Evolutionary conservation across 2,329 filamentous ascomycete species (phyloP).

Genomic region (Alternaria novae-zelandiae): DNA sequence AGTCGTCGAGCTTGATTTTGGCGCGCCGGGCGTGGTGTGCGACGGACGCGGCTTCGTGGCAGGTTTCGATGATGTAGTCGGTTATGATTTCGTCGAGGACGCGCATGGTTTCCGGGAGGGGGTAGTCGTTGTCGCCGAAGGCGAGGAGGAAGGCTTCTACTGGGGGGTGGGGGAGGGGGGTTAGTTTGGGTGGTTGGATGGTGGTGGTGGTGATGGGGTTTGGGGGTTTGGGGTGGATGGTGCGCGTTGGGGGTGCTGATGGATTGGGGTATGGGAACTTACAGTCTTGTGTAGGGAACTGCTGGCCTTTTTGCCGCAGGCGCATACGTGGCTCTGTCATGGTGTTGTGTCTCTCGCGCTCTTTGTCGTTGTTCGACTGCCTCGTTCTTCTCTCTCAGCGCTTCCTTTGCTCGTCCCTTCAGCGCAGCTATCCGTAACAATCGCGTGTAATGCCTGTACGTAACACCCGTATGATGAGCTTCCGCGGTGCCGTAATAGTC

Average conservation of each 20-base stretch:
- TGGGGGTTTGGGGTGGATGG: background rate
- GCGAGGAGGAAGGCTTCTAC: slow-evolving; percentile 78
- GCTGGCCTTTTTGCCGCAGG: slow-evolving; percentile 54
- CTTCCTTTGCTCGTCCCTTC: background rate
- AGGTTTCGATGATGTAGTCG: slow-evolving; percentile 90
- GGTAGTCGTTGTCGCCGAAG: slow-evolving; percentile 77
- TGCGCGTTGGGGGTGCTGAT: background rate
- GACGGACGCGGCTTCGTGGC: slow-evolving; percentile 84
- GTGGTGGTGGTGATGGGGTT: no score
- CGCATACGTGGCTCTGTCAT: slow-evolving; percentile 60
- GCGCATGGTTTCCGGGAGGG: slow-evolving; percentile 82
- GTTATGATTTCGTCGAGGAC: slow-evolving; percentile 94
- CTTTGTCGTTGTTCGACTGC: background rate
- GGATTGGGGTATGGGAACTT: slow-evolving; percentile 21
- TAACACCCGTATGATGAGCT: no score
- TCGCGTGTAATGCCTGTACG: background rate
- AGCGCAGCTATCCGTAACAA: rapidly evolving
- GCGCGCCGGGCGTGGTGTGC: slow-evolving; percentile 87
- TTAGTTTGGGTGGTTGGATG: slow-evolving; percentile 1
- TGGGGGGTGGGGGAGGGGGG: slow-evolving; percentile 38
- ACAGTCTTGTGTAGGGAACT: slow-evolving; percentile 54
- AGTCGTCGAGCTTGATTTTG: slow-evolving; percentile 98
- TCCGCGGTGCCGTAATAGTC: background rate
- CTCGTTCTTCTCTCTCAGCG: background rate
- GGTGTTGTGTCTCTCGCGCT: slow-evolving; percentile 3